Percentiles rank a stretch among this genome's conserved stretches.
Evolutionary conservation across 805 yeast genomes (phyloP).

Genomic region (Barnettozyma botsteinii): DNA sequence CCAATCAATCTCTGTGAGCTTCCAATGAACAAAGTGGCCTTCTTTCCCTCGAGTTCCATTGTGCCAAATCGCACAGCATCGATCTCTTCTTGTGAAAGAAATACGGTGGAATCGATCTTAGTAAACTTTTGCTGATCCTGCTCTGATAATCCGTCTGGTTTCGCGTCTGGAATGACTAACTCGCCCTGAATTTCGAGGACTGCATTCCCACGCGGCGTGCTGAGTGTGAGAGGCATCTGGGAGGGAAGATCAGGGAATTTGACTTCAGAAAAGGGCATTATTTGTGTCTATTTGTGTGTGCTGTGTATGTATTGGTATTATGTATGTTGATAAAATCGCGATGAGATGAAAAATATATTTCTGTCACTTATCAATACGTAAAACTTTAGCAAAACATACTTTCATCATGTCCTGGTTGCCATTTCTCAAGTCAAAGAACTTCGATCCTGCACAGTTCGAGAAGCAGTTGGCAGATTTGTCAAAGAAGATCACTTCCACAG

Average conservation of each 20-base stretch:
- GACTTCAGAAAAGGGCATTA: neutral
- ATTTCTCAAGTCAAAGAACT: constrained; percentile 26
- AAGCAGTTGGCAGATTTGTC: constrained; percentile 35
- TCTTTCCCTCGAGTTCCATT: constrained; percentile 39
- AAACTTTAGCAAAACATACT: neutral
- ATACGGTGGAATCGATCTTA: constrained; percentile 10
- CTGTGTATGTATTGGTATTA: neutral
- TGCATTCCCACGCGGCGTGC: constrained; percentile 54
- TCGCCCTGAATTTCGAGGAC: constrained; percentile 74
- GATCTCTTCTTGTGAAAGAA: neutral
- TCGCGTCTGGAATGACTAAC: constrained; percentile 41
- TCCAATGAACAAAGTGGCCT: constrained; percentile 58
- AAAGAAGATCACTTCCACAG: constrained; percentile 28
- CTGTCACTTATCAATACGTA: neutral
- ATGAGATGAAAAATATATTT: neutral
- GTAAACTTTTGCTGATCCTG: constrained; percentile 33
- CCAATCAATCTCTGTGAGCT: constrained; percentile 69
- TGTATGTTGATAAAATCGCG: neutral
- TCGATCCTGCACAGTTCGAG: constrained; percentile 41
- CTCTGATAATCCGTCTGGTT: constrained; percentile 28
- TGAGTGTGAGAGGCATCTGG: constrained; percentile 17
- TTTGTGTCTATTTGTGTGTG: too few species aligned
- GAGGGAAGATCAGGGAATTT: neutral
- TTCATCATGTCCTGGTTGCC: constrained; percentile 21
- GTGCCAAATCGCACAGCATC: constrained; percentile 46